Conservation (phyloP, 2,329 filamentous ascomycete genomes). For the Alternaria novae-zelandiae region DNA sequence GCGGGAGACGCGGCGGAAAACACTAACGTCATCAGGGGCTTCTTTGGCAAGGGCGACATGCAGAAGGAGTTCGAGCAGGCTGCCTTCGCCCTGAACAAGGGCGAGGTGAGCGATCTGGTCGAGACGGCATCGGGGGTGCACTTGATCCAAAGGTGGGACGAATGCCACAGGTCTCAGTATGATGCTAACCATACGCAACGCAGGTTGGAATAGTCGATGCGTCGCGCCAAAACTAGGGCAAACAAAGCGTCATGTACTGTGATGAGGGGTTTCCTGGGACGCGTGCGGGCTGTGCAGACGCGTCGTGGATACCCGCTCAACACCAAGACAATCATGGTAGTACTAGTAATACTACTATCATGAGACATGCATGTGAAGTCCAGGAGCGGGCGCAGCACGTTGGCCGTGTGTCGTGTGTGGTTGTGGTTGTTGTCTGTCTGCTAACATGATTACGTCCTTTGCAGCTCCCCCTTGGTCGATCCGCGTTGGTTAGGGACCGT, state of each 20-base stretch:
- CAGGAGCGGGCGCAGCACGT: slow-evolving; percentile 19
- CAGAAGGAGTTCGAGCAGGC: slow-evolving; percentile 98
- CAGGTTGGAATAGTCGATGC: slow-evolving; percentile 28
- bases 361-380: slow-evolving; percentile 15
- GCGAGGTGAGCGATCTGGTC: slow-evolving; percentile 84
- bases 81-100: slow-evolving; percentile 85
- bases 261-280: slow-evolving; percentile 17
- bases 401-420: slow-evolving; percentile 20
- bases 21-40: slow-evolving; percentile 64
- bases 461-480: neutral
- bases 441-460: slow-evolving; percentile 2
- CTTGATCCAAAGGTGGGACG: slow-evolving; percentile 81
- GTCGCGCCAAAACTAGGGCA: slow-evolving; percentile 1
- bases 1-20: neutral
- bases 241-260: slow-evolving; percentile 9
- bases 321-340: slow-evolving; percentile 11
- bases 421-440: slow-evolving; percentile 11
- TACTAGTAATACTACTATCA: slow-evolving; percentile 10
- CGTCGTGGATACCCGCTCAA: slow-evolving; percentile 16
- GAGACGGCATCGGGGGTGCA: slow-evolving; percentile 94
- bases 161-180: neutral
- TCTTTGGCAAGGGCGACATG: slow-evolving; percentile 95
- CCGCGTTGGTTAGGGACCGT: neutral
- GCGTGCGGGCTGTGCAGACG: slow-evolving; percentile 7
- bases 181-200: slow-evolving; percentile 21